Percentiles rank a stretch among this genome's conserved stretches.
Evolutionary conservation across 2,329 filamentous ascomycete genomes (phyloP).

Genomic region (Monilinia aucupariae): DNA sequence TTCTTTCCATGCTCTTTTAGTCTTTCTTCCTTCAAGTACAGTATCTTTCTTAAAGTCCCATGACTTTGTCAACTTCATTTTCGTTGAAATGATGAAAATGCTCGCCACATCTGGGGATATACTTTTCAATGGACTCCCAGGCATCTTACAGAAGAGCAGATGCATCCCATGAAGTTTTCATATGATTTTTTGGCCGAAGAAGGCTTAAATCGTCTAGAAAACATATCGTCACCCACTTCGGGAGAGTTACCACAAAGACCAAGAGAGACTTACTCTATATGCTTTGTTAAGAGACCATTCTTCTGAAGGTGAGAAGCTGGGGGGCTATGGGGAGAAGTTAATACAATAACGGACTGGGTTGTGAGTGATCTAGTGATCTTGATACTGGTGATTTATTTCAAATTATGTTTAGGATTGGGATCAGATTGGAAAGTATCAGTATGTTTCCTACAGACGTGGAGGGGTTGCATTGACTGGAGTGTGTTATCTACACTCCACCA

Average conservation of each 20-base stretch:
- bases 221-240: constrained; percentile 47
- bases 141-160: constrained; percentile 56
- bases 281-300: constrained; percentile 55
- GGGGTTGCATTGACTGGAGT: constrained; percentile 57
- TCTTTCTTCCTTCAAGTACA: background rate
- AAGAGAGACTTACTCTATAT: constrained; percentile 59
- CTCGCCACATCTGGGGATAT: constrained; percentile 50
- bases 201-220: constrained; percentile 57
- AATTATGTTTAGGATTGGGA: constrained; percentile 52
- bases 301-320: constrained; percentile 48
- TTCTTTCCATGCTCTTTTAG: background rate
- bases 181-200: constrained; percentile 67
- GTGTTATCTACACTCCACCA: constrained; percentile 20
- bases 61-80: constrained; percentile 23
- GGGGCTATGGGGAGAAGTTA: constrained; percentile 61
- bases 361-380: constrained; percentile 3
- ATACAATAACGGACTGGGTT: constrained; percentile 66
- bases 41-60: background rate
- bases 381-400: background rate
- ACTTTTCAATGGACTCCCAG: constrained; percentile 63
- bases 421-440: constrained; percentile 67
- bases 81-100: constrained; percentile 25
- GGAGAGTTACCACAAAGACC: constrained; percentile 25
- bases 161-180: constrained; percentile 54
- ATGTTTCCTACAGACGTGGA: constrained; percentile 72